A percentile compares a stretch with the other conserved stretches of the same genome.
phyloP scores from a whole-genome alignment of 2,329 filamentous ascomycete genomes.

The Alternaria consortialis region DNA sequence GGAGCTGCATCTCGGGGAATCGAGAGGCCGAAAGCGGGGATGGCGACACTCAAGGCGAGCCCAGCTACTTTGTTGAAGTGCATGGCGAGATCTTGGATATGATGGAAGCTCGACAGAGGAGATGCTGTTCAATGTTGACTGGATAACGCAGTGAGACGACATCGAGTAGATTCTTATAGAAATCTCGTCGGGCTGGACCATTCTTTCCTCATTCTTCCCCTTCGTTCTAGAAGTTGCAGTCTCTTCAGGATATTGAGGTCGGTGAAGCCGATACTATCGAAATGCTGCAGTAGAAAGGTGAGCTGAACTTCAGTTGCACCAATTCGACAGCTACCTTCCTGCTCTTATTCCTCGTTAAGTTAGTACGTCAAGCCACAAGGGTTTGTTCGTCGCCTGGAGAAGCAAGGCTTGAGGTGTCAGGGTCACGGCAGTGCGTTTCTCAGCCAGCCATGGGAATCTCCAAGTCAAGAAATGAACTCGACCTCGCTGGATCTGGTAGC shows the following conservation, averaged over 20 bases:
- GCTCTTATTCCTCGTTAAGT: not conserved
- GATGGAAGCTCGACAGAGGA: not conserved
- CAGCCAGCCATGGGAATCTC: not conserved
- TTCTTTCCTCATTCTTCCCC: not conserved
- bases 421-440: not conserved
- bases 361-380: not conserved
- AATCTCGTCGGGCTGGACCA: not conserved
- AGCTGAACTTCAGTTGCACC: not conserved
- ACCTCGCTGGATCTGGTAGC: not conserved
- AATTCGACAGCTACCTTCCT: not conserved
- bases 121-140: not conserved
- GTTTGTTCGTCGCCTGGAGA: not conserved
- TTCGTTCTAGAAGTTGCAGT: not conserved
- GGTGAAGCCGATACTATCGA: not conserved
- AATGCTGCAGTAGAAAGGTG: not conserved
- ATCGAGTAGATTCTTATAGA: not conserved
- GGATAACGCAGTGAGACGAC: too few relatives aligned
- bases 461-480: not conserved
- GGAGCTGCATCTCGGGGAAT: not conserved
- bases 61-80: not conserved
- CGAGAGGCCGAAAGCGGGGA: not conserved
- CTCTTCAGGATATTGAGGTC: not conserved
- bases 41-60: not conserved
- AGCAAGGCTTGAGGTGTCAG: not conserved
- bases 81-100: not conserved